These are phyloP conservation scores for Ramularia endophylla DNA, from an alignment of 2,329 filamentous ascomycete species.

Conservation along the genomic window DNA sequence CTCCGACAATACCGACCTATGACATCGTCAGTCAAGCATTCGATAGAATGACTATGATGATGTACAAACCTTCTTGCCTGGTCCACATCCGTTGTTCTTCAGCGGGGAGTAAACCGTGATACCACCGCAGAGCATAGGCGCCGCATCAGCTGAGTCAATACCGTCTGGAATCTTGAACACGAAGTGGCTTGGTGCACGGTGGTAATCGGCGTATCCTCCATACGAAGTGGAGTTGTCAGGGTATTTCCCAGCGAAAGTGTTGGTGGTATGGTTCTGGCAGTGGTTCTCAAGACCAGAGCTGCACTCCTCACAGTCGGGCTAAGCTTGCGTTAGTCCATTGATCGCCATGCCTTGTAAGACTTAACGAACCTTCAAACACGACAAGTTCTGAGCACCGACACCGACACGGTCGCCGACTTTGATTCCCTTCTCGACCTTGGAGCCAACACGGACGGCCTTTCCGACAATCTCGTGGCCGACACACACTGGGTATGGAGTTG, in stretches of 20 bases:
- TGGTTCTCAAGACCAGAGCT: constrained; percentile 38
- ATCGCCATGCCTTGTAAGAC: constrained; percentile 37
- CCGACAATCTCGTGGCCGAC: constrained; percentile 31
- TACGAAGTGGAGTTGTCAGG: constrained; percentile 44
- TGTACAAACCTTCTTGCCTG: constrained; percentile 65
- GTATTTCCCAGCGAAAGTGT: constrained; percentile 25
- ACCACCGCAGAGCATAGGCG: constrained; percentile 71
- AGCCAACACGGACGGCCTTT: constrained; percentile 28
- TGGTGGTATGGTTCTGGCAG: constrained; percentile 27
- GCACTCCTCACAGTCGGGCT: constrained; percentile 54
- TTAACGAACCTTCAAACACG: constrained; percentile 45
- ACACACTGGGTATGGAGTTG: constrained; percentile 13
- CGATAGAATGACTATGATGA: too few species aligned
- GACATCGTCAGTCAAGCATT: too few species aligned
- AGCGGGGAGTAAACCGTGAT: constrained; percentile 68
- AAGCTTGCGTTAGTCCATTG: too few species aligned
- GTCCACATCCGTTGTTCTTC: constrained; percentile 58
- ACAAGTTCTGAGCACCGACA: constrained; percentile 47
- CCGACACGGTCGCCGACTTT: too few species aligned
- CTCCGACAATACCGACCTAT: constrained; percentile 63
- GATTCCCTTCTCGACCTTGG: constrained; percentile 25
- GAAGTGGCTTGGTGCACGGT: constrained; percentile 48
- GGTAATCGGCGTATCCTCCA: constrained; percentile 55
- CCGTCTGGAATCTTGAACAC: constrained; percentile 50
- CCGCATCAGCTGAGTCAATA: constrained; percentile 44